Evolutionary conservation across 805 yeast genomes (phyloP), one percentile per base, ranked within the genome.

Genomic region (Ogataea degrootiae): DNA sequence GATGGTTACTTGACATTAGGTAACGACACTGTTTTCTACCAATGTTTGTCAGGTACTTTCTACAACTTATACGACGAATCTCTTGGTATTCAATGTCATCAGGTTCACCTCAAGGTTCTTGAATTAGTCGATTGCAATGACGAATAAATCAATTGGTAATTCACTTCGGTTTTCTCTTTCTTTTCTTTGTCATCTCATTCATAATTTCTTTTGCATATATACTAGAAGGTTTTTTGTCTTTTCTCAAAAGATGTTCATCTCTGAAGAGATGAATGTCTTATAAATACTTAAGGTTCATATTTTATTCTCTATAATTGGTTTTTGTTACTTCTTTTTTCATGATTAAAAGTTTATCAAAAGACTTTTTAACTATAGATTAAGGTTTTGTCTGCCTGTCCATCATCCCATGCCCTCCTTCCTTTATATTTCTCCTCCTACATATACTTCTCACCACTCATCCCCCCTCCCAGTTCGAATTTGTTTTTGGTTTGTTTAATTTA

Each of bases 1-100:
- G 77, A 70, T 33, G 75, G 72, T 38, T 68, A 70, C 67, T 71
- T 77, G 61, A 75, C 80, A 46, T 65, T 77, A 55, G 83, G 82
- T 62, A 64, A 66, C 60, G 62, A 61, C 44, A 65, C 71, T 39
- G 63, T 64, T 37, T 77, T 77, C 75, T 77, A 71, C 72, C 76
- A 75, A 64, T 77, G 83, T 65, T 58, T 67, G 53, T 76, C 81
- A 16, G 83, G 82, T 52, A 72, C 74, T 55, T 77, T 77, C 75
- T 76, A 74, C 77, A 77, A 77, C 73, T 69, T 77, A 62, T 77
- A 77, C 66, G 80, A 75, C 60, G 67, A 76, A 66, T 58, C 64
- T 48, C 63, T 71, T 55, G 78, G 75, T 45, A 66, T 60, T 36
- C 79, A 76, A 62, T 76, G 81, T 66, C 54, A 62, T 45, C 68